Conservation (phyloP, 495 filamentous ascomycete species). For the Pseudomonodictys pantanalensis region DNA sequence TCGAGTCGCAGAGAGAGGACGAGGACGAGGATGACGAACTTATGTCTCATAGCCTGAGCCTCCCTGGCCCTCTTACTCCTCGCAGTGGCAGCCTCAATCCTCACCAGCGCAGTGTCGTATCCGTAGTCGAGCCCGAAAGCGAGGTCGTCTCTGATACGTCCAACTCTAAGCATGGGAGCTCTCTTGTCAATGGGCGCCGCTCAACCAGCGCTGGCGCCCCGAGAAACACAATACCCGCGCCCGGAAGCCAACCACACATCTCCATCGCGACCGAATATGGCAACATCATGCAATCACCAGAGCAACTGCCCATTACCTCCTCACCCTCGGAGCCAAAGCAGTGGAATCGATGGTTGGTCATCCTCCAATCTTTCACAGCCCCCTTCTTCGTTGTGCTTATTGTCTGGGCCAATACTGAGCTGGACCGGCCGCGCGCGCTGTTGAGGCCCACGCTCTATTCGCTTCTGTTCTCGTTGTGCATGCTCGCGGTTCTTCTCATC, state of each 20-base stretch:
- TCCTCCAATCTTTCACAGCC: constrained; percentile 79
- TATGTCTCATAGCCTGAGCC: constrained; percentile 13
- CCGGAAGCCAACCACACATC: background rate
- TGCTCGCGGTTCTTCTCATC: constrained; percentile 62
- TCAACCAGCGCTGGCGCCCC: background rate
- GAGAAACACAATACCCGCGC: background rate
- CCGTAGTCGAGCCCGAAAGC: constrained; percentile 19
- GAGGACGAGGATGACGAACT: constrained; percentile 42
- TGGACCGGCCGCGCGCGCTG: constrained; percentile 52
- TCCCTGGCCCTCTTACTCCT: constrained; percentile 43
- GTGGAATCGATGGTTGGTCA: constrained; percentile 90
- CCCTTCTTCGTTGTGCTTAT: constrained; percentile 79
- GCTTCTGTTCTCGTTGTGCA: constrained; percentile 64
- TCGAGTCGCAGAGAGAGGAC: constrained; percentile 61
- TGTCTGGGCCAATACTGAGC: constrained; percentile 66
- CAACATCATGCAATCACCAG: constrained; percentile 25
- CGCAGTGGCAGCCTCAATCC: constrained; percentile 32
- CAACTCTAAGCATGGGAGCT: background rate
- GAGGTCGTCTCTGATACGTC: background rate
- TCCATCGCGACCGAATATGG: constrained; percentile 12
- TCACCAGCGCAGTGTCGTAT: constrained; percentile 16
- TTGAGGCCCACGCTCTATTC: constrained; percentile 64
- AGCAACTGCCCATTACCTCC: constrained; percentile 19
- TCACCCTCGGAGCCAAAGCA: constrained; percentile 44
- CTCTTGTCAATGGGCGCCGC: background rate